A percentile compares a stretch with the other conserved stretches of the same genome.
Evolutionary conservation across 768 basidiomycete genomes (phyloP).

Genomic region (Mycena venus): DNA sequence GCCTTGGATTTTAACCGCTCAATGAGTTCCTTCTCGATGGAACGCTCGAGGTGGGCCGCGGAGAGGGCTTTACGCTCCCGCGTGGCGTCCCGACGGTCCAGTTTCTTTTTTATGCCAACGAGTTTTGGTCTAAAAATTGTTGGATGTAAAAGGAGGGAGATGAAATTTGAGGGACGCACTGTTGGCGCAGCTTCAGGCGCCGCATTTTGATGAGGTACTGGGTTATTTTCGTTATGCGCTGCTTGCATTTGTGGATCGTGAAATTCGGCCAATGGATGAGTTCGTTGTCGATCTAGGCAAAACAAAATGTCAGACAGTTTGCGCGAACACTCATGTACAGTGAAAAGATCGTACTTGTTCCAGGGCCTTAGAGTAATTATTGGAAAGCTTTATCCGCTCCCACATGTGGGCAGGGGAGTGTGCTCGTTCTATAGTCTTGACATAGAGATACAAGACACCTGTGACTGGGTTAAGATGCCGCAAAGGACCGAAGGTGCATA

Average conservation of each 20-base stretch:
- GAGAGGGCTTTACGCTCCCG: conserved; percentile 97
- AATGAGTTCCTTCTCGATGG: conserved; percentile 96
- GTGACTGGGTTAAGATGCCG: not conserved
- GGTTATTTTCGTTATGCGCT: conserved; percentile 97
- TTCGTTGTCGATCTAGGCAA: conserved; percentile 88
- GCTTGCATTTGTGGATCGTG: conserved; percentile 98
- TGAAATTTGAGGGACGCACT: conserved; percentile 71
- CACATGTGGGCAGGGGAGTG: conserved; percentile 98
- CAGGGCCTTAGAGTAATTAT: conserved; percentile 94
- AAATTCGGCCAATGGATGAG: conserved; percentile 99
- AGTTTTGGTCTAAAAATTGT: conserved; percentile 80
- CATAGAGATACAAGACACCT: conserved; percentile 92
- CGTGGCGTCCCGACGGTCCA: conserved; percentile 91
- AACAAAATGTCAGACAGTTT: not conserved
- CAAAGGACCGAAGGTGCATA: conserved; percentile 25
- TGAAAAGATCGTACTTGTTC: conserved; percentile 86
- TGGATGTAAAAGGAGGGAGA: not conserved
- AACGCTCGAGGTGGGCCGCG: conserved; percentile 94
- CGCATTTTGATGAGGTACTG: conserved; percentile 99
- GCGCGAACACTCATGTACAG: not conserved
- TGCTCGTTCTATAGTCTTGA: conserved; percentile 98
- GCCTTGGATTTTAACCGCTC: conserved; percentile 97
- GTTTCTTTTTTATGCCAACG: conserved; percentile 96
- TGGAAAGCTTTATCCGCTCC: conserved; percentile 94
- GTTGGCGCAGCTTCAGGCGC: conserved; percentile 85